These are phyloP conservation scores for Sordaria brevicollis DNA, from an alignment of 495 filamentous ascomycete genomes.

Conservation along the genomic window DNA sequence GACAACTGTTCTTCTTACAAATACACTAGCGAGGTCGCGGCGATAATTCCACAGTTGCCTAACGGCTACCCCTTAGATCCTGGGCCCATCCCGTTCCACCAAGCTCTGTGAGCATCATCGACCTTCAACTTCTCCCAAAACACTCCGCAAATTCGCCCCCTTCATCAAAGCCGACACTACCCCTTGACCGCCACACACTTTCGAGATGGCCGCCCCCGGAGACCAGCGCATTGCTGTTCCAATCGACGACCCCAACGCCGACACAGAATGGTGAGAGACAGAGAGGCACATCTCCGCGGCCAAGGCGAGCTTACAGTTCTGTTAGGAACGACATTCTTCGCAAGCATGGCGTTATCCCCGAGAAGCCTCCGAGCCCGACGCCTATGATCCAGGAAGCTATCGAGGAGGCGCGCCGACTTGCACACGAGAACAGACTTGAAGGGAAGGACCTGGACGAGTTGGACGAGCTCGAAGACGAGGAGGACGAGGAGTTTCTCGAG, in stretches of 20 bases:
- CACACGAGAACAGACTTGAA: constrained; percentile 83
- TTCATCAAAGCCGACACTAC: neutral
- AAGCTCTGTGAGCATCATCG: neutral
- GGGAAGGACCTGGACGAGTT: constrained; percentile 90
- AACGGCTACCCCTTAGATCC: neutral
- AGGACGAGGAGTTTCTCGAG: constrained; percentile 86
- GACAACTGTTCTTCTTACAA: neutral
- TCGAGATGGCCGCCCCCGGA: constrained; percentile 60
- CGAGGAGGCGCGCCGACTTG: constrained; percentile 62
- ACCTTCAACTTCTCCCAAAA: neutral
- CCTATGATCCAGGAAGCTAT: constrained; percentile 95
- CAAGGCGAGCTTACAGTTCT: constrained; percentile 6
- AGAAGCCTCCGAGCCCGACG: constrained; percentile 89
- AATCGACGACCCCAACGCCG: constrained; percentile 88
- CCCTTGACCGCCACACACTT: neutral
- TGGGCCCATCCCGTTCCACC: neutral
- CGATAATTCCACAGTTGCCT: neutral
- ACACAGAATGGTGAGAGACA: constrained; percentile 80
- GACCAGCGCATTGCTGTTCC: constrained; percentile 64
- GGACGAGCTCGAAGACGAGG: constrained; percentile 80
- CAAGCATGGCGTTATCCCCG: constrained; percentile 89
- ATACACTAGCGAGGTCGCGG: neutral
- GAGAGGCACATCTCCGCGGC: neutral
- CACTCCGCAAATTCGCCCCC: neutral
- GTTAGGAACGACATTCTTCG: constrained; percentile 96